Base-by-base conservation (phyloP, 495 filamentous ascomycete species). In the Hypoxylon intermedium region DNA sequence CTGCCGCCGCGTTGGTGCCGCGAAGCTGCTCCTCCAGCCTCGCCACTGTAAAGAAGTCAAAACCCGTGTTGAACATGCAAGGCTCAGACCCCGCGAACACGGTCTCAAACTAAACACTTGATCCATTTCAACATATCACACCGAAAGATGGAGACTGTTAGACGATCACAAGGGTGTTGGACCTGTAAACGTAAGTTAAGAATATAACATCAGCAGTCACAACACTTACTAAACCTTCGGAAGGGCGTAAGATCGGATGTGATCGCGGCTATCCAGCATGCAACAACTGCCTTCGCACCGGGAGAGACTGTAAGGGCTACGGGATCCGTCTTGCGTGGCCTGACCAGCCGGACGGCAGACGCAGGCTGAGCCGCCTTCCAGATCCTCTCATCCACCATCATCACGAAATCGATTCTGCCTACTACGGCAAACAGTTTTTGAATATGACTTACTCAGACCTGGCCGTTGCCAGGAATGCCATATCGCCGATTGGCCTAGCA, bases 211-310 rank as follows among this genome's bases (percentile, higher is more conserved):
- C 62, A 65, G 62, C 59, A 57, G 30, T 55, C 50, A 16, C 40
- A 36, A 51, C 38, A 55, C 9, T 52, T 56, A 65, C 55, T 56
- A 65, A 65, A 46, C 44, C 37, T 40, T 34, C 16, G 31, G 50
- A 68, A 74, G 71, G 65, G 31, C 71, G 71, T 53, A 74, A 74
- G 60, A 74, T 74, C 48, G 71, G 71, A 45, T 76, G 74, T 58
- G 74, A 76, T 63, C 73, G 67, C 52, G 60, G 58, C 36, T 59
- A 71, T 50, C 74, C 74, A 48, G 69, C 56, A 41, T 76, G 74
- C 63, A 68, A 75, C 41, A 74, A 74, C 58, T 76, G 74, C 55
- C 60, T 71, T 40, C 71, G 71, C 33, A 72, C 71, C 23, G 63
- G 65, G 21, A 54, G 72, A 56, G 68, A 67, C 61, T 76, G 74